These are phyloP conservation scores for Moesziomyces globuligerus DNA, from an alignment of 1,284 basidiomycete species.

Conservation along the genomic window DNA sequence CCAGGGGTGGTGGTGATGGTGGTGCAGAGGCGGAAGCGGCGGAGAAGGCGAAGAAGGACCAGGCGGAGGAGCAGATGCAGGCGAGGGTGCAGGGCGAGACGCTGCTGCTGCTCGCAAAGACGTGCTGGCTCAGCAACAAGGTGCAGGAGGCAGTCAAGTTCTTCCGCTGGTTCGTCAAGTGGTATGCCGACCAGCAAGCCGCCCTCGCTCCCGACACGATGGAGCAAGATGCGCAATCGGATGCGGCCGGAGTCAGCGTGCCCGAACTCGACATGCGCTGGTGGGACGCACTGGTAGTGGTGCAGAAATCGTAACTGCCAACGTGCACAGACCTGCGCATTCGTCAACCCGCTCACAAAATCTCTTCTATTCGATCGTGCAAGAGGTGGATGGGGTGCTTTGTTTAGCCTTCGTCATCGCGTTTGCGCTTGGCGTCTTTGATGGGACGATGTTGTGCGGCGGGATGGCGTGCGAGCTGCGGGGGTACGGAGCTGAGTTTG, in stretches of 20 bases:
- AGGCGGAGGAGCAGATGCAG: constrained; percentile 9
- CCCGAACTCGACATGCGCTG: constrained; percentile 25
- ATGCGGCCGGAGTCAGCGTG: constrained; percentile 4
- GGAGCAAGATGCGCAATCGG: background rate
- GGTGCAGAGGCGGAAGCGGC: background rate
- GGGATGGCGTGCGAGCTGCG: constrained; percentile 58
- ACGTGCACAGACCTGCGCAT: background rate
- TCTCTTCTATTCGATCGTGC: too few relatives aligned
- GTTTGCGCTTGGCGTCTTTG: constrained; percentile 35
- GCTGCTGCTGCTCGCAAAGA: constrained; percentile 27
- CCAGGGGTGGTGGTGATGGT: background rate
- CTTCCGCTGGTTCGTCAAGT: constrained; percentile 31
- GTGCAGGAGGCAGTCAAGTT: constrained; percentile 32
- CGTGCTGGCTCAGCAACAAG: constrained; percentile 31
- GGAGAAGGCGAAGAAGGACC: background rate
- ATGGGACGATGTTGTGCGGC: constrained; percentile 51
- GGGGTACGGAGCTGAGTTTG: constrained; percentile 52
- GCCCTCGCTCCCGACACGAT: background rate
- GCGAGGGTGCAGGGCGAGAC: constrained; percentile 32
- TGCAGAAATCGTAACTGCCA: constrained; percentile 5
- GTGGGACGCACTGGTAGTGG: constrained; percentile 35
- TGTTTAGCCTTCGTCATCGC: constrained; percentile 36
- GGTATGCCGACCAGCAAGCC: constrained; percentile 34
- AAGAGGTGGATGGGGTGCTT: background rate
- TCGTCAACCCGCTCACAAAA: too few relatives aligned